These are phyloP conservation scores for Sphagnum fallax DNA, from an alignment of 228 moss, liverwort and hornwort genomes.

Conservation along the genomic window DNA sequence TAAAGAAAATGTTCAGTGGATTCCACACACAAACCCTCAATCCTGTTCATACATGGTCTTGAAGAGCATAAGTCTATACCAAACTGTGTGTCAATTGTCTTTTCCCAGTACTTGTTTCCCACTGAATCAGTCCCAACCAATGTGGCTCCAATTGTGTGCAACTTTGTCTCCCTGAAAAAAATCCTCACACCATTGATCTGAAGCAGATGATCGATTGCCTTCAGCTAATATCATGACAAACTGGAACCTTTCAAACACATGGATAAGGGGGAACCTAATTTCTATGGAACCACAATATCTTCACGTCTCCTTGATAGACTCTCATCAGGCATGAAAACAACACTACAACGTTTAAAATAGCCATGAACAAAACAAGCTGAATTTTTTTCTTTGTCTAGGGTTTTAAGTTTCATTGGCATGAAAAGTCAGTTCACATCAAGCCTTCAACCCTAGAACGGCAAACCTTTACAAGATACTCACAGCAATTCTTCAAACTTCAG, in stretches of 20 bases:
- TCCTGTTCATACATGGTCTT: background rate
- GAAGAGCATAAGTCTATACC: constrained; percentile 23
- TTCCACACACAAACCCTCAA: too few species aligned
- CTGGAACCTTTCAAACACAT: background rate
- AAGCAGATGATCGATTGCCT: background rate
- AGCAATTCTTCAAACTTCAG: background rate
- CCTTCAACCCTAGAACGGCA: background rate
- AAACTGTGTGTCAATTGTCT: constrained; percentile 48
- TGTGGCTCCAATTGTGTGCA: constrained; percentile 47
- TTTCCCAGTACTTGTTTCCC: constrained; percentile 86
- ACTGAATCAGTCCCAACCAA: constrained; percentile 64
- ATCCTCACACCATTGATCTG: background rate
- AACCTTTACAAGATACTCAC: background rate
- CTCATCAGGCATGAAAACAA: background rate
- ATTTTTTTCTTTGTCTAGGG: background rate
- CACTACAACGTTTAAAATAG: background rate
- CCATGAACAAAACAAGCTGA: background rate
- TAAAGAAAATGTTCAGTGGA: background rate
- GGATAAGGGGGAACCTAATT: too few species aligned
- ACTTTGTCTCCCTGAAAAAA: constrained; percentile 49
- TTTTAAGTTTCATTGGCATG: background rate
- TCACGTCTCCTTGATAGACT: too few species aligned
- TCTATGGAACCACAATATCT: too few species aligned
- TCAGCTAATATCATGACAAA: background rate
- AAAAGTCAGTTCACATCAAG: background rate